Conservation (phyloP, 2,329 filamentous ascomycete species). For the Aureobasidium sp. region DNA sequence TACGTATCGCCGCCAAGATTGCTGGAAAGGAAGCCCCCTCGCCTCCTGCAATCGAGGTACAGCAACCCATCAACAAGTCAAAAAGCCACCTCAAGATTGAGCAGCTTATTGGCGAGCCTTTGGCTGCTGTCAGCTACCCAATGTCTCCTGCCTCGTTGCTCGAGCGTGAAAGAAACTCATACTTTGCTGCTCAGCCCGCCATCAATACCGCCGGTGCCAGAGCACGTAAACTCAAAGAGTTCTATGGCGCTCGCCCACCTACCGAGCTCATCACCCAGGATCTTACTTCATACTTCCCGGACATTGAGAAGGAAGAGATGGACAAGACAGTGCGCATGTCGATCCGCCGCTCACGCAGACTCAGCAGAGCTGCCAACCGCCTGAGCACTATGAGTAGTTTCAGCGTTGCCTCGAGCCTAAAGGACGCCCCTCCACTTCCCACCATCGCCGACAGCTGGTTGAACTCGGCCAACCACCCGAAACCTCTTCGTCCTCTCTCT, state of each 20-base stretch:
- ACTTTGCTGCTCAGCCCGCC: slow-evolving; percentile 32
- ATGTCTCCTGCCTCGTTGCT: slow-evolving; percentile 67
- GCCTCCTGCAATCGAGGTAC: slow-evolving; percentile 49
- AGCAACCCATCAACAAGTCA: slow-evolving; percentile 62
- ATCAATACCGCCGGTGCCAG: slow-evolving; percentile 28
- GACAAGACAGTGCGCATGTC: slow-evolving; percentile 92
- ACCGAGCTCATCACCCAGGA: slow-evolving; percentile 97
- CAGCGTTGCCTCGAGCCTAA: slow-evolving; percentile 85
- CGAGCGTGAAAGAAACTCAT: slow-evolving; percentile 56
- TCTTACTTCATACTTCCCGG: slow-evolving; percentile 92
- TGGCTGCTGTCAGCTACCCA: slow-evolving; percentile 78
- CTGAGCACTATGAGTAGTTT: slow-evolving; percentile 90
- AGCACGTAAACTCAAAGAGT: slow-evolving; percentile 60
- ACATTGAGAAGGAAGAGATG: slow-evolving; percentile 88
- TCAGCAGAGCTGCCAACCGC: slow-evolving; percentile 88
- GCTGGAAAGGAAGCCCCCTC: slow-evolving; percentile 65
- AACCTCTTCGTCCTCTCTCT: slow-evolving; percentile 52
- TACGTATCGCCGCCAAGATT: slow-evolving; percentile 81
- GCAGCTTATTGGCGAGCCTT: slow-evolving; percentile 80
- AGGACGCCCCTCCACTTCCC: slow-evolving; percentile 89
- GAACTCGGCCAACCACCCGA: slow-evolving; percentile 44
- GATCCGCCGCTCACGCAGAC: slow-evolving; percentile 77
- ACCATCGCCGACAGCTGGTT: slow-evolving; percentile 95
- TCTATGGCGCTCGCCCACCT: slow-evolving; percentile 85
- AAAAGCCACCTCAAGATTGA: slow-evolving; percentile 82